phyloP scores from a whole-genome alignment of 176 grass and related monocot genomes.

The Melocanna baccifera region DNA sequence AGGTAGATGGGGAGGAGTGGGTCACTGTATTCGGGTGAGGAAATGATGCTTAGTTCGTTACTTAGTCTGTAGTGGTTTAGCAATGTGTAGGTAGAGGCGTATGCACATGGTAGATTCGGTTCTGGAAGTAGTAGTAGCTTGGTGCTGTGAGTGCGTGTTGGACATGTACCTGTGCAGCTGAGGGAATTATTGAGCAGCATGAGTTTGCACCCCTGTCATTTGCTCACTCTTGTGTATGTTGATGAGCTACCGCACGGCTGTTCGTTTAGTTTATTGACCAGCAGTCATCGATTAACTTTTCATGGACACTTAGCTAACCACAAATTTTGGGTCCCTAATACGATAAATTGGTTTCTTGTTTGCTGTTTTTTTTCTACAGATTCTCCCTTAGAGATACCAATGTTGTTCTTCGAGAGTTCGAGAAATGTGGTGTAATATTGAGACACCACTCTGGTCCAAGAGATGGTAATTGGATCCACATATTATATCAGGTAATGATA shows the following conservation, averaged over 20 bases:
- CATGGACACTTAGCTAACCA: neutral
- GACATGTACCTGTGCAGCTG: neutral
- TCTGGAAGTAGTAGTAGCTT: neutral
- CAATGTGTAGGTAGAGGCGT: neutral
- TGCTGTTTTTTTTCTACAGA: conserved; percentile 23
- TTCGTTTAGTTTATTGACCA: neutral
- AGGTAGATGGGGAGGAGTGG: conserved; percentile 69
- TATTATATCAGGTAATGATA: conserved; percentile 80
- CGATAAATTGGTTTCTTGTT: conserved; percentile 17
- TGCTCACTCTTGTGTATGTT: neutral
- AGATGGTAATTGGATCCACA: conserved; percentile 89
- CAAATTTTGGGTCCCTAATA: neutral
- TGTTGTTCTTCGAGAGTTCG: conserved; percentile 71
- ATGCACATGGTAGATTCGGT: conserved; percentile 7
- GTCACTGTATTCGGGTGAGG: conserved; percentile 89
- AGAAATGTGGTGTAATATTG: conserved; percentile 90
- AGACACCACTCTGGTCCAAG: conserved; percentile 70
- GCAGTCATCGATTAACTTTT: neutral
- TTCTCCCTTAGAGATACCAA: conserved; percentile 73
- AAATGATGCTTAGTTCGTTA: neutral
- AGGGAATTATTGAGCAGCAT: neutral
- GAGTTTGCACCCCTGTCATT: neutral
- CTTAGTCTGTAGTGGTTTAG: neutral
- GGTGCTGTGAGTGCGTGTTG: neutral
- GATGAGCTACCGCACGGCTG: neutral